These are phyloP conservation scores for Clonostachys rosea DNA, from an alignment of 2,329 filamentous ascomycete species.

Conservation along the genomic window DNA sequence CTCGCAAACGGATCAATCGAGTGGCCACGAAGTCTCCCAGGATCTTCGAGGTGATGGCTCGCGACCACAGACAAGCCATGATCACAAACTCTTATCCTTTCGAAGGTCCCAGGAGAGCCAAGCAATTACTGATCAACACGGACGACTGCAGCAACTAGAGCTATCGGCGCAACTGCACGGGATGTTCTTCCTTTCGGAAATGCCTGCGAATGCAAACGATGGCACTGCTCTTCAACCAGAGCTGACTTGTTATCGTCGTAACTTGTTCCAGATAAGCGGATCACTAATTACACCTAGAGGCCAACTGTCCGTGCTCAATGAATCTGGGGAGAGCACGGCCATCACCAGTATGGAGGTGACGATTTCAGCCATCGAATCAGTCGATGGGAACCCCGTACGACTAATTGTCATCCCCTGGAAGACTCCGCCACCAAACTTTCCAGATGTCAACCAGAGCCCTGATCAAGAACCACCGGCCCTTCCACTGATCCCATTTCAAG, in stretches of 20 bases:
- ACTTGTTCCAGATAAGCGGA: conserved; percentile 93
- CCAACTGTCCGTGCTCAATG: conserved; percentile 75
- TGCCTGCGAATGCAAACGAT: conserved; percentile 59
- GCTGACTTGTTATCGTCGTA: conserved; percentile 91
- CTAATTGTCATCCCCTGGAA: conserved; percentile 98
- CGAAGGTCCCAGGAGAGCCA: conserved; percentile 53
- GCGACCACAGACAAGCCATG: conserved; percentile 52
- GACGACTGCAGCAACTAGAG: conserved; percentile 56
- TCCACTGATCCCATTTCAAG: conserved; percentile 64
- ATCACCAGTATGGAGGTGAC: conserved; percentile 80
- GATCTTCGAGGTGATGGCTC: conserved; percentile 49
- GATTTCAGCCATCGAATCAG: conserved; percentile 90
- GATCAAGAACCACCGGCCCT: conserved; percentile 87
- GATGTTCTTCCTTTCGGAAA: conserved; percentile 86
- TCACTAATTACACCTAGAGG: conserved; percentile 77
- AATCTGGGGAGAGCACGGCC: conserved; percentile 78
- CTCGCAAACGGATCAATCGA: conserved; percentile 49
- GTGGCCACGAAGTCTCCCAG: conserved; percentile 56
- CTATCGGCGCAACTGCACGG: conserved; percentile 73
- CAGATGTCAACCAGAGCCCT: conserved; percentile 56
- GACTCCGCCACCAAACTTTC: conserved; percentile 76
- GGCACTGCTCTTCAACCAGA: conserved; percentile 65
- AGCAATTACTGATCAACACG: conserved; percentile 55
- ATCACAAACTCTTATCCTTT: conserved; percentile 58
- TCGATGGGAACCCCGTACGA: conserved; percentile 86